These are phyloP conservation scores for Naganishia sp. DNA, from an alignment of 1,284 basidiomycete species.

Conservation along the genomic window DNA sequence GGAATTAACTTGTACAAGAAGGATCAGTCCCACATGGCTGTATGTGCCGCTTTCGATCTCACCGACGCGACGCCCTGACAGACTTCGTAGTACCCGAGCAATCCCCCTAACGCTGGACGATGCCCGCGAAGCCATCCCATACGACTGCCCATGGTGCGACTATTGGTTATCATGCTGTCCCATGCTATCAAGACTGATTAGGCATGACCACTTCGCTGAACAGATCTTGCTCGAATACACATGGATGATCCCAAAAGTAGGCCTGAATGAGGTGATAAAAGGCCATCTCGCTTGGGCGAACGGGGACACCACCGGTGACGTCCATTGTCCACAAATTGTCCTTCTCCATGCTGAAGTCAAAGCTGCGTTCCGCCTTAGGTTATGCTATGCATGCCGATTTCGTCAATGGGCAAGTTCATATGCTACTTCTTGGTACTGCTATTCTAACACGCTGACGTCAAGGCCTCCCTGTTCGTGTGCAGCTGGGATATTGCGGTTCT, in stretches of 20 bases:
- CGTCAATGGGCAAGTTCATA: conserved; percentile 16
- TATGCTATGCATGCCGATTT: conserved; percentile 46
- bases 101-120: conserved; percentile 15
- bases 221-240: conserved; percentile 40
- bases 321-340: neutral
- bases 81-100: conserved; percentile 1
- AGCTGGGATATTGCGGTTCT: conserved; percentile 43
- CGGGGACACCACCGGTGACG: conserved; percentile 44
- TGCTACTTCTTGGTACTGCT: neutral
- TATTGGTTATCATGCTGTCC: conserved; percentile 30
- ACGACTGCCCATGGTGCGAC: conserved; percentile 42
- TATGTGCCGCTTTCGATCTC: neutral
- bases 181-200: conserved; percentile 18
- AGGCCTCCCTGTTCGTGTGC: neutral
- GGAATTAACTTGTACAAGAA: conserved; percentile 43
- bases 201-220: too few species aligned
- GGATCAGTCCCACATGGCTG: conserved; percentile 41
- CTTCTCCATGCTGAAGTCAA: too few species aligned
- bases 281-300: conserved; percentile 48
- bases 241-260: conserved; percentile 29
- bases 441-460: neutral
- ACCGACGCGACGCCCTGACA: neutral
- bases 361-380: neutral
- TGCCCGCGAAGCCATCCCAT: conserved; percentile 41
- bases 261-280: conserved; percentile 15